Conservation (phyloP, 1,139 yeast genomes). For the Lodderomyces oxycetoniae region DNA sequence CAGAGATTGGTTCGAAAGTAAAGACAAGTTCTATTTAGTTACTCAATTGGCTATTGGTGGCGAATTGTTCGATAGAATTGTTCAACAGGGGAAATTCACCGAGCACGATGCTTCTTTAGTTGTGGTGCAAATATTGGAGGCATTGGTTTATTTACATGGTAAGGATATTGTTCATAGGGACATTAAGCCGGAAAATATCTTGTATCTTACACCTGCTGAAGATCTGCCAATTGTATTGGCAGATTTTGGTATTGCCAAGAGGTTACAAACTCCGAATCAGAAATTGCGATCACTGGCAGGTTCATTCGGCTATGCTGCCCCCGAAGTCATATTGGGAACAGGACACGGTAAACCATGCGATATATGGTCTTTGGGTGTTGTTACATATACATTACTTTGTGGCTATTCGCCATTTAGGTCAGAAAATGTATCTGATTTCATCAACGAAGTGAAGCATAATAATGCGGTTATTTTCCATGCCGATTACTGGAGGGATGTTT, state of each 20-base stretch:
- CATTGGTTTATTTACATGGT: conserved; percentile 68
- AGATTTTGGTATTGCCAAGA: conserved; percentile 89
- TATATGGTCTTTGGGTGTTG: conserved; percentile 89
- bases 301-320: conserved; percentile 91
- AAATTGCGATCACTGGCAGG: conserved; percentile 78
- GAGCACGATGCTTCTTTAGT: conserved; percentile 78
- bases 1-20: conserved; percentile 84
- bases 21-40: conserved; percentile 70
- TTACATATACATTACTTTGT: conserved; percentile 81
- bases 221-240: conserved; percentile 76
- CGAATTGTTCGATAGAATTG: conserved; percentile 80
- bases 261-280: conserved; percentile 55
- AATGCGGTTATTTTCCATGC: conserved; percentile 79
- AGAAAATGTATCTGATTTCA: conserved; percentile 75
- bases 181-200: conserved; percentile 82
- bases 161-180: conserved; percentile 84
- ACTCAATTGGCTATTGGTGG: conserved; percentile 88
- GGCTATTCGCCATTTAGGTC: conserved; percentile 93
- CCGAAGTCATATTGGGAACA: conserved; percentile 69
- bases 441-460: conserved; percentile 66
- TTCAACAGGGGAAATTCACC: conserved; percentile 71
- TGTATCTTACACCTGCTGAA: conserved; percentile 50
- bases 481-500: conserved; percentile 79
- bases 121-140: conserved; percentile 65
- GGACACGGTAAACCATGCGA: conserved; percentile 95